Evolutionary conservation across 2,329 filamentous ascomycete species (phyloP).

Genomic region (Dactylonectria estremocensis): DNA sequence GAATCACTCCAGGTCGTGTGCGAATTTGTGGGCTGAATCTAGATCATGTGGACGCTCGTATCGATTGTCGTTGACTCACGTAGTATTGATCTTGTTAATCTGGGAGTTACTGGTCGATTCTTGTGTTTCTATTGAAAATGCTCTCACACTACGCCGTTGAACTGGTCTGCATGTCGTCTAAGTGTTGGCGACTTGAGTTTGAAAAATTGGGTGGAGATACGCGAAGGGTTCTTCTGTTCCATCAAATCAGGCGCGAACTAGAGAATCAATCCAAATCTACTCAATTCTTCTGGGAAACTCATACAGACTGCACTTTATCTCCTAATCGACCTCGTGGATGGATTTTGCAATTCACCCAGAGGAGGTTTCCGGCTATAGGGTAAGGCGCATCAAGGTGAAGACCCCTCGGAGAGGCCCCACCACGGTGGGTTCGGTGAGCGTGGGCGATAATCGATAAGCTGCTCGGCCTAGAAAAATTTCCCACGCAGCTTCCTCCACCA

Average conservation of each 20-base stretch:
- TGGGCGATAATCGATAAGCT: constrained; percentile 40
- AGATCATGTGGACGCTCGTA: no score
- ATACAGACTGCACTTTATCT: not conserved
- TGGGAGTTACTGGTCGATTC: no score
- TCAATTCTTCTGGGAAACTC: not conserved
- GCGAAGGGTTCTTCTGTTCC: no score
- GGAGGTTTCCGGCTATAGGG: not conserved
- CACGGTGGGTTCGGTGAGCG: constrained; percentile 41
- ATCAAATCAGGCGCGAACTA: no score
- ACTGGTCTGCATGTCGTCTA: no score
- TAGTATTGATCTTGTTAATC: no score
- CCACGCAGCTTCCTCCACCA: constrained; percentile 32
- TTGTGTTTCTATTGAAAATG: no score
- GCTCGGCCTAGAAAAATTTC: constrained; percentile 44
- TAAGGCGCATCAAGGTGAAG: not conserved
- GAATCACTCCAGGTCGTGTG: not conserved
- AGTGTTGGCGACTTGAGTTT: no score
- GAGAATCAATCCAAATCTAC: not conserved
- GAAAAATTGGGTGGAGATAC: no score
- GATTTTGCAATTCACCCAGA: not conserved
- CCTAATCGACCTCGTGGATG: not conserved
- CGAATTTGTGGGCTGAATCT: not conserved
- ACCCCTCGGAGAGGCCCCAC: constrained; percentile 15
- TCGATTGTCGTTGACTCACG: no score
- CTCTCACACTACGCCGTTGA: no score